Evolutionary conservation across 768 basidiomycete species (phyloP), one percentile per base, ranked within the genome.

Genomic region (Sutorius australiensis): DNA sequence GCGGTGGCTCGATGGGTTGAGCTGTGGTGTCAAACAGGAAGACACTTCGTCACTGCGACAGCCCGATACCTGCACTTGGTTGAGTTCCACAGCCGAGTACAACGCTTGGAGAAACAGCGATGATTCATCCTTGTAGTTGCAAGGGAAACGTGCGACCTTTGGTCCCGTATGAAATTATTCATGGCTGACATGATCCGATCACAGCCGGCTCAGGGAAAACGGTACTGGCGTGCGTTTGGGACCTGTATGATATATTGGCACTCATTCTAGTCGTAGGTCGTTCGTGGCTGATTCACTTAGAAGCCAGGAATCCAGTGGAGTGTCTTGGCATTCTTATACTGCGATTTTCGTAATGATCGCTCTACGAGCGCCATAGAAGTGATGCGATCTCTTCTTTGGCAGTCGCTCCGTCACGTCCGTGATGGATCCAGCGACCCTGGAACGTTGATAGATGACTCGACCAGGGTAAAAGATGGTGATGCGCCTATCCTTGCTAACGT

Each of bases 141-240:
- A 56, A 19, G 61, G 61, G 13, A 62, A 63, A 46, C 50, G 61
- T 60, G n/a, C n/a, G 50, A 14, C 10, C 8, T 34, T 46, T 6
- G 16, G 38, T 21, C 1, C 13, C 21, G 7, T 47, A 21, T 5
- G 19, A 12, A 2, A 17, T 17, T 30, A 3, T 13, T 30, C 14
- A 7, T 21, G 30, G 33, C 41, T 56, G 12, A 47, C 24, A 5
- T 33, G 10, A 2, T 14, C 21, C 37, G 30, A 14, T 21, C 12
- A 12, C 28, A 63, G 59, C 59, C 6, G 61, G 61, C 19, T 46
- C 52, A 19, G 61, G 61, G 12, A 64, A 64, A 38, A 54, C 61
- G 0, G 50, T 64, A 5, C 21, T 64, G 14, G 44, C 37, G 62
- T 64, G 24, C 51, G 62, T 52, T 24, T 8, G 13, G 3, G 14